These are phyloP conservation scores for Nigrospora oryzae DNA, from an alignment of 2,329 filamentous ascomycete species.

Conservation along the genomic window DNA sequence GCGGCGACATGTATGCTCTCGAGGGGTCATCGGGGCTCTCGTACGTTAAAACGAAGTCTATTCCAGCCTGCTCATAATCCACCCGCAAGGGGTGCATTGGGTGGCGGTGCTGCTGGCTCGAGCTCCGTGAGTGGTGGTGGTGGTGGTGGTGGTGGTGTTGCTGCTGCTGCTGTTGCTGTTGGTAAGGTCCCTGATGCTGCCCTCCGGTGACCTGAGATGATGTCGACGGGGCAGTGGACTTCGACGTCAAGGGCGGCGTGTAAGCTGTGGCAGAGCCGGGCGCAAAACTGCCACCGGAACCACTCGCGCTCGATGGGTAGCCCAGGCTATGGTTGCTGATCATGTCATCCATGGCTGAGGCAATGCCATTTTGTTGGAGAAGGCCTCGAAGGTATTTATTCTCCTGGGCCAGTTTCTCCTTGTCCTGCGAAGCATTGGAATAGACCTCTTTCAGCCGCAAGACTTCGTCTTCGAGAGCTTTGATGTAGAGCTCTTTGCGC, in stretches of 20 bases:
- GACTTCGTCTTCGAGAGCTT: constrained; percentile 85
- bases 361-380: constrained; percentile 44
- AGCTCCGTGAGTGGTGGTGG: constrained; percentile 19
- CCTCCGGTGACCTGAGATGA: constrained; percentile 22
- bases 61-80: constrained; percentile 75
- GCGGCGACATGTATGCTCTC: constrained; percentile 59
- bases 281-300: constrained; percentile 51
- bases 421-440: constrained; percentile 64
- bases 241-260: constrained; percentile 38
- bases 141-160: constrained; percentile 7
- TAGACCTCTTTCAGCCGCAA: constrained; percentile 82
- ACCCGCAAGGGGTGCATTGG: constrained; percentile 31
- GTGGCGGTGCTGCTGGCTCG: constrained; percentile 8
- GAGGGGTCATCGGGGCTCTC: constrained; percentile 45
- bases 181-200: constrained; percentile 17
- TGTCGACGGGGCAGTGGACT: constrained; percentile 32
- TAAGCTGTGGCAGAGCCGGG: constrained; percentile 35
- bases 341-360: constrained; percentile 30
- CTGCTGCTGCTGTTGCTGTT: no score
- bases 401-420: constrained; percentile 67
- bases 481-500: constrained; percentile 93
- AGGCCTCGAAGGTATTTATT: constrained; percentile 63
- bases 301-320: constrained; percentile 46
- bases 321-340: constrained; percentile 37
- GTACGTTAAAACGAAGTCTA: constrained; percentile 90